Evolutionary conservation across 805 yeast genomes (phyloP).

Genomic region (Candida coquimbonensis): DNA sequence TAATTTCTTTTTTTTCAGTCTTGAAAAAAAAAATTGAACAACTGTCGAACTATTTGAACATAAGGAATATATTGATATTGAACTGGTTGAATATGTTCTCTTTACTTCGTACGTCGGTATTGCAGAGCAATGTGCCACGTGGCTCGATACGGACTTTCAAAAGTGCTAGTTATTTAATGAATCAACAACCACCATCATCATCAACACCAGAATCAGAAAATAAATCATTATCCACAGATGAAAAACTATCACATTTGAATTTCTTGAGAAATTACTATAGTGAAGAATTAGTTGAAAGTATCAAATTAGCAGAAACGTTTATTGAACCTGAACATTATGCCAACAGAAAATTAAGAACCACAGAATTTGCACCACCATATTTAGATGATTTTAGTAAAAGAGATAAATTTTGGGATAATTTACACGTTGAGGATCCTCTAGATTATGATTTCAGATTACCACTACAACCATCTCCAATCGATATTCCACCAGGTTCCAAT

Average conservation of each 20-base stretch:
- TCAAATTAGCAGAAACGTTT: constrained; percentile 70
- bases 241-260: constrained; percentile 24
- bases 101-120: constrained; percentile 2
- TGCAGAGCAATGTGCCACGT: too few species aligned
- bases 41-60: background rate
- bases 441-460: constrained; percentile 45
- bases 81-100: constrained; percentile 2
- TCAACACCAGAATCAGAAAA: background rate
- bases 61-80: background rate
- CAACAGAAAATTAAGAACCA: constrained; percentile 31
- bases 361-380: constrained; percentile 61
- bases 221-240: constrained; percentile 6
- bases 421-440: constrained; percentile 43
- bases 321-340: constrained; percentile 59
- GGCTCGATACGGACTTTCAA: constrained; percentile 4
- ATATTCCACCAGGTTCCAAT: constrained; percentile 44
- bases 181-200: constrained; percentile 1
- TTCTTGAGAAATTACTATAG: constrained; percentile 67
- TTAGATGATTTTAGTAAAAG: constrained; percentile 61
- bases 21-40: background rate
- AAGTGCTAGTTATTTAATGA: constrained; percentile 3
- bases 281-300: constrained; percentile 73
- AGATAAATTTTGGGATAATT: constrained; percentile 72
- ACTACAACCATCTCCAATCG: constrained; percentile 49
- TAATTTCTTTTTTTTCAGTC: background rate